A percentile compares a stretch with the other conserved stretches of the same genome.
These are phyloP conservation scores for Penicillium paneum DNA, from an alignment of 2,329 filamentous ascomycete species.

Conservation along the genomic window DNA sequence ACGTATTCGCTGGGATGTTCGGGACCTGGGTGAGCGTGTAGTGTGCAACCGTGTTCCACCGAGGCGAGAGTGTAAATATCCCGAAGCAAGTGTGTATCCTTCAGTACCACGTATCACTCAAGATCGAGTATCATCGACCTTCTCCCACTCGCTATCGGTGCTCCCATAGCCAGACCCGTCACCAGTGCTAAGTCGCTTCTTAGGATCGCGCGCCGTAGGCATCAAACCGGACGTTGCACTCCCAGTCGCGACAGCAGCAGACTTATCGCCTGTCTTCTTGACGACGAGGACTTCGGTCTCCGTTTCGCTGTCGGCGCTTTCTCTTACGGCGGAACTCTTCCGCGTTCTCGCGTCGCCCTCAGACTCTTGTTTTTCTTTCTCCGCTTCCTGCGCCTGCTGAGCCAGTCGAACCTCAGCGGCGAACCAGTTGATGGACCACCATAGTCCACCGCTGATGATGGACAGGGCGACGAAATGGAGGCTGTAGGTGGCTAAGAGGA, in stretches of 20 bases:
- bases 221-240: slow-evolving; percentile 44
- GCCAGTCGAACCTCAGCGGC: slow-evolving; percentile 61
- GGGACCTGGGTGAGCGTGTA: background rate
- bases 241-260: slow-evolving; percentile 17
- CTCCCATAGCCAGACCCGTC: slow-evolving; percentile 59
- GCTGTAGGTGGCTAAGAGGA: slow-evolving; percentile 79
- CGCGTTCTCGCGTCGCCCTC: slow-evolving; percentile 25
- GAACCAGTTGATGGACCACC: slow-evolving; percentile 98
- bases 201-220: slow-evolving; percentile 44
- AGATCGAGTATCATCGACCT: slow-evolving; percentile 59
- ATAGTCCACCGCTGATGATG: slow-evolving; percentile 72
- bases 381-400: slow-evolving; percentile 46
- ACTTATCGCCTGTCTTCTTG: slow-evolving; percentile 12
- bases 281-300: slow-evolving; percentile 38
- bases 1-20: background rate
- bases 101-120: slow-evolving; percentile 1
- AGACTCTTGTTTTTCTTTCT: slow-evolving; percentile 46
- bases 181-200: slow-evolving; percentile 46
- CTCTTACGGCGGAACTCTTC: slow-evolving; percentile 31
- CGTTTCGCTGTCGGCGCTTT: slow-evolving; percentile 44
- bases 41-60: background rate
- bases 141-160: slow-evolving; percentile 97
- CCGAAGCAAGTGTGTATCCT: background rate
- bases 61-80: background rate
- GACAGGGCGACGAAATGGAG: slow-evolving; percentile 86